These are phyloP conservation scores for Coemansia sp. DNA, from an alignment of 192 early-diverging fungal genomes.

Conservation along the genomic window DNA sequence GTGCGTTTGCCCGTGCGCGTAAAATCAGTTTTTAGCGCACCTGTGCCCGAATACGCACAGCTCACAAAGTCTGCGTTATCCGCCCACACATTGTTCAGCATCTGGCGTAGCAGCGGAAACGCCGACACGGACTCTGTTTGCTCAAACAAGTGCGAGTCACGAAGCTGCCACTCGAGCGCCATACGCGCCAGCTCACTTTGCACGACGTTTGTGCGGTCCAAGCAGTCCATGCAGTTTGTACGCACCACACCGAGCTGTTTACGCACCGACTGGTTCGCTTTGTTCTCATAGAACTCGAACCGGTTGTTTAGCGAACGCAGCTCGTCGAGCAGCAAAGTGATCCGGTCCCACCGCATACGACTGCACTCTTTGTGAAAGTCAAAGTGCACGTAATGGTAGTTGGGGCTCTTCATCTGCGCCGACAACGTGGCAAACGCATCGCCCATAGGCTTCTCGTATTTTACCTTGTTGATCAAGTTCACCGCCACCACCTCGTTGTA, in stretches of 20 bases:
- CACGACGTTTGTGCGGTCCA: constrained; percentile 98
- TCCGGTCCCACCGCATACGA: constrained; percentile 92
- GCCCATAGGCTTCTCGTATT: constrained; percentile 85
- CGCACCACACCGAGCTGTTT: constrained; percentile 81
- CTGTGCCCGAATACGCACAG: constrained; percentile 90
- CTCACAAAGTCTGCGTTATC: constrained; percentile 95
- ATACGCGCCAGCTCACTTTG: constrained; percentile 85
- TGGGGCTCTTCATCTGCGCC: constrained; percentile 58
- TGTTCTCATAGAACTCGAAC: constrained; percentile 58
- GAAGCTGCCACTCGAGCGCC: constrained; percentile 73
- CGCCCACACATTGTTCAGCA: constrained; percentile 94
- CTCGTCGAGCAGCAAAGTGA: constrained; percentile 78
- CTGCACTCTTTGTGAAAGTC: constrained; percentile 97
- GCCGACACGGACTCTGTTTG: constrained; percentile 64
- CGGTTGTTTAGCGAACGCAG: constrained; percentile 64
- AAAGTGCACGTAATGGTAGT: constrained; percentile 81
- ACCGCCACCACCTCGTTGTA: constrained; percentile 87
- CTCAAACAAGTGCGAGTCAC: constrained; percentile 64
- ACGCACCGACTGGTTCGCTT: background rate
- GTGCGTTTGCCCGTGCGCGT: constrained; percentile 93
- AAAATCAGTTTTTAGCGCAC: constrained; percentile 97
- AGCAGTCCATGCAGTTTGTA: constrained; percentile 99
- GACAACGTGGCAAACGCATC: constrained; percentile 75
- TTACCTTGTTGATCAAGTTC: constrained; percentile 93
- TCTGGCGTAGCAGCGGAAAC: constrained; percentile 63